phyloP scores from a whole-genome alignment of 2,329 filamentous ascomycete genomes.

The Exophiala sp. region DNA sequence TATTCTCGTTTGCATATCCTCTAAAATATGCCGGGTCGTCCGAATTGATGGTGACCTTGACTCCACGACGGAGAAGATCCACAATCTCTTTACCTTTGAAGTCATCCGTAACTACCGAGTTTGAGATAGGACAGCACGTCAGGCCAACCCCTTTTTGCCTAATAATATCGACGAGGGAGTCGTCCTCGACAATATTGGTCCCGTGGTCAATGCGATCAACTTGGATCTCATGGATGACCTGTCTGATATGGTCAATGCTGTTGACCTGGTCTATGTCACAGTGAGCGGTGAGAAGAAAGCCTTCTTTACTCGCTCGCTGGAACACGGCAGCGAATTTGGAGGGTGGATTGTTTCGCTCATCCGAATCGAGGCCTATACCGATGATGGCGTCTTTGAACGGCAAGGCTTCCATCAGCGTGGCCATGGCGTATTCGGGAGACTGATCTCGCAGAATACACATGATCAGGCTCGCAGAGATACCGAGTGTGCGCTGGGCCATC shows the following conservation, averaged over 20 bases:
- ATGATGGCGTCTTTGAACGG: constrained; percentile 28
- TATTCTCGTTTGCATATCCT: constrained; percentile 26
- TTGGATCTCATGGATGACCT: constrained; percentile 30
- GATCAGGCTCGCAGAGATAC: constrained; percentile 63
- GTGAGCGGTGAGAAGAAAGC: constrained; percentile 48
- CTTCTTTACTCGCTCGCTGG: constrained; percentile 33
- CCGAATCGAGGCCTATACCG: constrained; percentile 28
- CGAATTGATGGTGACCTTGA: constrained; percentile 27
- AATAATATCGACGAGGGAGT: constrained; percentile 16
- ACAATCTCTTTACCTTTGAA: constrained; percentile 27
- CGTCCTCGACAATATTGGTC: constrained; percentile 25
- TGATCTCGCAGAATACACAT: constrained; percentile 63
- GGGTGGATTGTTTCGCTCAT: constrained; percentile 28
- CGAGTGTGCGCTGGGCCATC: constrained; percentile 61
- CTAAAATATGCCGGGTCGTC: constrained; percentile 30
- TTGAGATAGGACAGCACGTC: constrained; percentile 28
- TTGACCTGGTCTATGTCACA: constrained; percentile 53
- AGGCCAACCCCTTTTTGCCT: constrained; percentile 20
- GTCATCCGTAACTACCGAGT: constrained; percentile 25
- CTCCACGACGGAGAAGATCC: constrained; percentile 20
- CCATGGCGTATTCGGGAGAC: constrained; percentile 26
- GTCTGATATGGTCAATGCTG: constrained; percentile 42
- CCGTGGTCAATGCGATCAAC: constrained; percentile 30
- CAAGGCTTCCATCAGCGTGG: constrained; percentile 25
- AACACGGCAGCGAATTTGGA: constrained; percentile 26